A percentile compares a stretch with the other conserved stretches of the same genome.
These are phyloP conservation scores for Bertia moriformis DNA, from an alignment of 2,329 filamentous ascomycete genomes.

Conservation along the genomic window DNA sequence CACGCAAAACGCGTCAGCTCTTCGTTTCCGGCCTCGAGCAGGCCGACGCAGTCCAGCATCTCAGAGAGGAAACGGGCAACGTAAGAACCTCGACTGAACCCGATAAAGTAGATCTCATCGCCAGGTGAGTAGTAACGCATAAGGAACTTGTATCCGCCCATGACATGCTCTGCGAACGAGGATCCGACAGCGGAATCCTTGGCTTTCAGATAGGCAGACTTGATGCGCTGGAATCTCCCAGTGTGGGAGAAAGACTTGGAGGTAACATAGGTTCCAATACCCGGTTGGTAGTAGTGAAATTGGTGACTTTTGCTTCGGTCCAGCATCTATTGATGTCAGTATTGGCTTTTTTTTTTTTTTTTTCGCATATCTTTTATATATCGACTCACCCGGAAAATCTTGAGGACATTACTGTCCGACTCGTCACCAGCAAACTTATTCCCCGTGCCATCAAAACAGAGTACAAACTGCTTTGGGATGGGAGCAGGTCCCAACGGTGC, in stretches of 20 bases:
- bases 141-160: constrained; percentile 34
- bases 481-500: constrained; percentile 1
- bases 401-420: constrained; percentile 37
- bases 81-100: constrained; percentile 35
- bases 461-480: constrained; percentile 22
- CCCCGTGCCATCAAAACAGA: constrained; percentile 33
- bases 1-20: constrained; percentile 36
- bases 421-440: constrained; percentile 28
- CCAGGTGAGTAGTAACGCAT: constrained; percentile 34
- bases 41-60: constrained; percentile 31
- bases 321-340: too few species aligned
- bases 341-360: background rate
- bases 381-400: constrained; percentile 17
- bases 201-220: constrained; percentile 19
- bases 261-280: constrained; percentile 32
- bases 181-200: constrained; percentile 27
- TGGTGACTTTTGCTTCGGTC: constrained; percentile 26
- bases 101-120: constrained; percentile 37
- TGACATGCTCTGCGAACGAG: constrained; percentile 33
- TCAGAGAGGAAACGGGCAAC: constrained; percentile 35
- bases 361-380: background rate
- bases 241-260: constrained; percentile 25
- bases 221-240: constrained; percentile 14
- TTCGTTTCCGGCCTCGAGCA: constrained; percentile 34
- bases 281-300: constrained; percentile 36